Base-by-base conservation (phyloP, 441 rosid species). In the Dalechampia spathulata region DNA sequence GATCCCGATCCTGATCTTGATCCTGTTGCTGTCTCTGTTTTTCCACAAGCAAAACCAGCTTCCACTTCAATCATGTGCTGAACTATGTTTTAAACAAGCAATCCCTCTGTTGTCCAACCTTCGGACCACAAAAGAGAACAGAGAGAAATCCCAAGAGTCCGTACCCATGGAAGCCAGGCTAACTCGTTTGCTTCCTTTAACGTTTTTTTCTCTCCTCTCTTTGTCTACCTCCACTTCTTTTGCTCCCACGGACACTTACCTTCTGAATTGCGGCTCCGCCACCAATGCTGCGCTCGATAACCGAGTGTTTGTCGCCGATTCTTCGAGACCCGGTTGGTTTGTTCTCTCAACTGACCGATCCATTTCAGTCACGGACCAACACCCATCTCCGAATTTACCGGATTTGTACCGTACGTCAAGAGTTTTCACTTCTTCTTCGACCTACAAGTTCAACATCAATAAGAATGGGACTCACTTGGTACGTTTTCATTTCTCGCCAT, bases 401-500 rank as follows among this genome's bases (percentile, higher is more conserved):
- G 8, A 0, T 6, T 32, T 83, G 45, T 83, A 83, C 78, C 62
- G 55, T 39, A 72, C 90, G 0, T 90, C 94, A 5, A 69, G 90
- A 43, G 74, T 88, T 55, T 85, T 88, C 83, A 65, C 82, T 3
- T 6, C 49, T 5, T 57, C 71, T 28, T 82, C 75, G 1, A 70
- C 65, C 38, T 88, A 88, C 70, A 68, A 61, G 77, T 73, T 88
- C 72, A 52, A 52, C 62, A 73, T 76, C 77, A 61, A 47, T 65
- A 65, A 46, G 40, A 74, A 72, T 25, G 91, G 77, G 49, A 66
- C 75, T 59, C 88, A 82, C 67, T 72, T 89, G 70, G 76, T 89
- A 75, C 95, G 97, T 63, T 73, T 86, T 62, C 97, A 89, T 70
- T 86, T 89, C 79, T 75, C 86, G 14, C 95, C 97, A 0, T 89